A percentile compares a stretch with the other conserved stretches of the same genome.
These are phyloP conservation scores for Eucommia ulmoides DNA, from an alignment of 257 asterid species.

Conservation along the genomic window DNA sequence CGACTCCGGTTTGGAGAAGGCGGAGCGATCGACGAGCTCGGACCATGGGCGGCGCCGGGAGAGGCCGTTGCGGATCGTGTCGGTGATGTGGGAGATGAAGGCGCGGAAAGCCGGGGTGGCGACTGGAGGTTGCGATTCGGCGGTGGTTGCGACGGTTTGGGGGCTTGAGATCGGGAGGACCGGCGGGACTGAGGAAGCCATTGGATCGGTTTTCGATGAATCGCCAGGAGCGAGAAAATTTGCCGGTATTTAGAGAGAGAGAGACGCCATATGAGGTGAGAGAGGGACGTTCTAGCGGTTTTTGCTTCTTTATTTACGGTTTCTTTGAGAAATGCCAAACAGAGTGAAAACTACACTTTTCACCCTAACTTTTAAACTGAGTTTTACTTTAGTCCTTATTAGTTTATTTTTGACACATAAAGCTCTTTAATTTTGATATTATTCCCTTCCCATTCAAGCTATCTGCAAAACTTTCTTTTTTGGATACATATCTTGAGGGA, in stretches of 20 bases:
- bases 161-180: constrained; percentile 54
- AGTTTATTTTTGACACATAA: no score
- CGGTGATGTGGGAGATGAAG: constrained; percentile 31
- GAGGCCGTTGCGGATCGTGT: constrained; percentile 45
- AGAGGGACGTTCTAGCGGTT: background rate
- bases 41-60: constrained; percentile 77
- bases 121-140: constrained; percentile 21
- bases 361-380: no score
- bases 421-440: no score
- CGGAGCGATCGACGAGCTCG: constrained; percentile 63
- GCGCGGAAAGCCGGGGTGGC: constrained; percentile 30
- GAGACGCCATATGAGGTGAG: background rate
- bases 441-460: no score
- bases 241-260: background rate
- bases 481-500: no score
- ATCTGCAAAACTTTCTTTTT: no score
- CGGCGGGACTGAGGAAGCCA: constrained; percentile 46
- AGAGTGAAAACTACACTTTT: background rate
- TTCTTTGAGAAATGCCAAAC: background rate
- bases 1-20: constrained; percentile 73
- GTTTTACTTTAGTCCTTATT: no score
- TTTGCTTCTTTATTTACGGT: background rate
- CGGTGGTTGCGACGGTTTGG: constrained; percentile 9
- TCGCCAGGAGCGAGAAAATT: background rate
- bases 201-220: constrained; percentile 5